Evolutionary conservation across 2,329 filamentous ascomycete species (phyloP), one percentile per base, ranked within the genome.

Genomic region (Epichloe sibirici): DNA sequence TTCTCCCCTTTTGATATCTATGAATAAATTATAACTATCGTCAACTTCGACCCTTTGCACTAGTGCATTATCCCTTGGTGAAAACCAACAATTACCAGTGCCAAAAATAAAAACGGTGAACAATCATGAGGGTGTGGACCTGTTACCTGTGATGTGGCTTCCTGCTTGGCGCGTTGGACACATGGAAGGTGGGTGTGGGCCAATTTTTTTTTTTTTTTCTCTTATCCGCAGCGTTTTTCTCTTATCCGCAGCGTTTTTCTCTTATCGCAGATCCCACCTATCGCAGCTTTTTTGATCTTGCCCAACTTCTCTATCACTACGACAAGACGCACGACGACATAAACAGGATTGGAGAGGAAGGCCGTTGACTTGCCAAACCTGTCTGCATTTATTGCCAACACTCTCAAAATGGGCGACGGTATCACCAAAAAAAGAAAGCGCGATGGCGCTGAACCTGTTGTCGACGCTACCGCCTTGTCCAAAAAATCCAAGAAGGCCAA

Each of bases 391-490:
- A 21, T 2, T 37, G 8, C 9, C 13, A 13, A 3, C 7, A 3
- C 40, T 6, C 38, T 43, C 55, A 66, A 51, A 12, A 70, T 70
- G 68, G 63, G 65, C 58, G 59, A 63, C 54, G 58, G 62, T 45
- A 59, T 65, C 46, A 69, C 59, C 61, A 75, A 74, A 58, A 74
- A 58, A 76, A 76, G 74, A 55, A 72, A 70, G 57, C 65, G 67
- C 53, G 68, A 64, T 58, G 66, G 64, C 54, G 63, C 61, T 50
- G 65, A 69, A 45, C 59, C 61, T 15, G 52, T 63, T 44, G 52
- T 60, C 31, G 56, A 62, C 38, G 50, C 55, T 3, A 45, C 55
- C 5, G 55, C 55, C 5, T 37, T 49, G 37, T 52, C 64, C 25
- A 66, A 69, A 42, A 72, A 71, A 53, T 57, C 64, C 35, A 75